Conservation (phyloP, 108 stramenopile species). For the Skeletonema tropicum region DNA sequence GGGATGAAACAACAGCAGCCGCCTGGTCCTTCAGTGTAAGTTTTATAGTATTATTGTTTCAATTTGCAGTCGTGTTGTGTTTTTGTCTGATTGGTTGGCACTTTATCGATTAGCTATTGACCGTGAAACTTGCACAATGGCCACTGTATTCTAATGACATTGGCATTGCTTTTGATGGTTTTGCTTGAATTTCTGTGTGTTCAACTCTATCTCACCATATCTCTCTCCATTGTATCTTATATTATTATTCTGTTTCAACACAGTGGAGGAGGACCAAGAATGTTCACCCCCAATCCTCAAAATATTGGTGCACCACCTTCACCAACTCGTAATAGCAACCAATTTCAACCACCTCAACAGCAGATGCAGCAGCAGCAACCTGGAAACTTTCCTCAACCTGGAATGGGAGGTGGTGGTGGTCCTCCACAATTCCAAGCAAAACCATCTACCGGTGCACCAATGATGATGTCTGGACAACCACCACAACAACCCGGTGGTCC, state of each 20-base stretch:
- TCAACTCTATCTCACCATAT: too few species aligned
- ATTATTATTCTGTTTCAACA: too few species aligned
- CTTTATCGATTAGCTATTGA: too few species aligned
- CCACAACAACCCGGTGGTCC: not conserved
- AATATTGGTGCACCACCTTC: slow-evolving; percentile 9
- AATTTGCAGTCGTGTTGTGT: too few species aligned
- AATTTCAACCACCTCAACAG: too few species aligned
- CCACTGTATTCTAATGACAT: too few species aligned
- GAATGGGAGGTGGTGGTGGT: not conserved
- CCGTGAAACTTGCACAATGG: too few species aligned
- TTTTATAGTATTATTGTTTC: not conserved
- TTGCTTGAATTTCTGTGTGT: too few species aligned
- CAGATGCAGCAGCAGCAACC: slow-evolving; percentile 15
- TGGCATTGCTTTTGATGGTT: too few species aligned
- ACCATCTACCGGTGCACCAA: not conserved
- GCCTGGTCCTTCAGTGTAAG: slow-evolving; percentile 22
- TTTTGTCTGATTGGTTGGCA: too few species aligned
- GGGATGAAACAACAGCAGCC: not conserved
- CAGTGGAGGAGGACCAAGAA: slow-evolving; percentile 8
- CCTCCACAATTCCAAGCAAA: not conserved
- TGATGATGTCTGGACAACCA: not conserved
- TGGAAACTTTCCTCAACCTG: slow-evolving; percentile 17
- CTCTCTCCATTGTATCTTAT: not conserved
- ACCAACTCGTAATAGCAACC: not conserved
- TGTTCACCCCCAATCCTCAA: slow-evolving; percentile 18